These are phyloP conservation scores for Hymenoscyphus fraxineus DNA, from an alignment of 2,329 filamentous ascomycete species.

Conservation along the genomic window DNA sequence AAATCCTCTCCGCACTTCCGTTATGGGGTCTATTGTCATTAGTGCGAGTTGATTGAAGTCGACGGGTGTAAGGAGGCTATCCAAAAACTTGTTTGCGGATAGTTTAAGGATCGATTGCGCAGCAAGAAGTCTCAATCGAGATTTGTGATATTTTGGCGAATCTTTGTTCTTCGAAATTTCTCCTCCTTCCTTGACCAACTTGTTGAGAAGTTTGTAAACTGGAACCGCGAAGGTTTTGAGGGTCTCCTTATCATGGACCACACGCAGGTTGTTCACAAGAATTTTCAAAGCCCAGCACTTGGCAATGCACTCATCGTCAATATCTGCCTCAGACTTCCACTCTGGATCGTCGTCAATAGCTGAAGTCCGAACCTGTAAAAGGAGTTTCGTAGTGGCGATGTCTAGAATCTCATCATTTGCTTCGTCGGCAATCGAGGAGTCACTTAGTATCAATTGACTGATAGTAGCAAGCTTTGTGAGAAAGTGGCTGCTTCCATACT, in stretches of 20 bases:
- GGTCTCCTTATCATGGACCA: constrained; percentile 44
- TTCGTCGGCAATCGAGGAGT: constrained; percentile 68
- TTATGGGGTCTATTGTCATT: constrained; percentile 72
- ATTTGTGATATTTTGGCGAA: constrained; percentile 74
- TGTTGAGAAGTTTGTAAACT: constrained; percentile 76
- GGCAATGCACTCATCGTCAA: constrained; percentile 77
- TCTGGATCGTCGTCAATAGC: constrained; percentile 52
- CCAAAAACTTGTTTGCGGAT: constrained; percentile 70
- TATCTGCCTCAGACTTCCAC: constrained; percentile 64
- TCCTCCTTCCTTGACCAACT: constrained; percentile 69
- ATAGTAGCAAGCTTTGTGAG: constrained; percentile 70
- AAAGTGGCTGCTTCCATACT: constrained; percentile 69
- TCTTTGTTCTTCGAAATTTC: constrained; percentile 73
- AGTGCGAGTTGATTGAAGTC: constrained; percentile 81
- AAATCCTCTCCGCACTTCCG: constrained; percentile 73
- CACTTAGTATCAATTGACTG: constrained; percentile 72
- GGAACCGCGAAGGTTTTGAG: constrained; percentile 59
- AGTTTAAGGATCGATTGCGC: constrained; percentile 81
- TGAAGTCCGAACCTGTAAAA: constrained; percentile 66
- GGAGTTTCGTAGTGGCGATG: constrained; percentile 69
- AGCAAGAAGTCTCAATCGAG: constrained; percentile 76
- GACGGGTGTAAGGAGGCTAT: constrained; percentile 65
- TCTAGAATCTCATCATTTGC: constrained; percentile 73
- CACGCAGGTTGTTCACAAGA: constrained; percentile 79
- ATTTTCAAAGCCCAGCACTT: constrained; percentile 83